Base-by-base conservation (phyloP, 148 eudicot genomes). In the Selenicereus undatus region DNA sequence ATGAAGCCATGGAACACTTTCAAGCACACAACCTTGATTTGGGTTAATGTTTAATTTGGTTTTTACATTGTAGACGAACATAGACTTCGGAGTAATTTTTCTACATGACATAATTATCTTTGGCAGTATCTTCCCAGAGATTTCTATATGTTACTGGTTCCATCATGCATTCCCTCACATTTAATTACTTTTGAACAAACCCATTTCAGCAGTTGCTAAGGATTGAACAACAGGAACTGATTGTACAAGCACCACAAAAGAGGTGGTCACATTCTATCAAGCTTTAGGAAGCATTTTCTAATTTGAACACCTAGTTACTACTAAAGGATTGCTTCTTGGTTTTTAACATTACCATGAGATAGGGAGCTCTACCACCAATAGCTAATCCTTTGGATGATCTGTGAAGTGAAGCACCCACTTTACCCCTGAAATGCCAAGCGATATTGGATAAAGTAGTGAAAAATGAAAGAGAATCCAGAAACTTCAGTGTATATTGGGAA, bases 351-450 rank as follows among this genome's bases (percentile, higher is more conserved):
- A 91, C 97, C 90, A 10, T 86, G 68, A 93, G 84, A 79, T 84
- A 93, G n/a, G 93, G 93, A 85, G 97, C 91, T 75, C 83, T 84
- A 22, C 92, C 93, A 80, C 97, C 97, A 74, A 90, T 80, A 50
- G 88, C 95, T 65, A 77, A 78, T 70, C 65, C 84, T 89, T 87
- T 90, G 8, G 82, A 81, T 48, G 90, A 82, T 81, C 95, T 75
- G 81, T 91, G 91, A 60, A 84, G 50, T 45, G 97, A 93, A 26
- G 92, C 92, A 7, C 95, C 97, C 90, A 91, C 87, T 80, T 87
- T 93, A 22, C 92, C 93, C 95, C 97, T 91, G 79, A 70, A 73
- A 73, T 70, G 21, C 30, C 78, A 68, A 80, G 78, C 11, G 51
- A 22, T 26, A 22, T 2, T 21, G 27, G 72, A 82, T 17, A 74